Percentiles rank a stretch among this genome's conserved stretches.
Conservation (phyloP, 2,329 filamentous ascomycete genomes). For the Colletotrichum lini region DNA sequence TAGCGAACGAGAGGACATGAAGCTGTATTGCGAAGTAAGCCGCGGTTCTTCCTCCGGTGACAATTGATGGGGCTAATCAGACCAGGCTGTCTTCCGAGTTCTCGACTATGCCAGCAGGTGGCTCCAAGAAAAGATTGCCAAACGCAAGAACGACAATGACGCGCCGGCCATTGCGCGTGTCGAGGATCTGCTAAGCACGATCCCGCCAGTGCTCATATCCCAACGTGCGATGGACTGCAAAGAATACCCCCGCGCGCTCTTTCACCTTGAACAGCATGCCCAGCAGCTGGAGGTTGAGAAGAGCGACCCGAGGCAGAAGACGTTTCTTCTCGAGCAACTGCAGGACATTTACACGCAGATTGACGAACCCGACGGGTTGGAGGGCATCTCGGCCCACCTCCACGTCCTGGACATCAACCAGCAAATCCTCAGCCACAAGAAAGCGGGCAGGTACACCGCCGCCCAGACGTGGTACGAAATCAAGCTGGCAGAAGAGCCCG, state of each 20-base stretch:
- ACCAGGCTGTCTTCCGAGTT: conserved; percentile 86
- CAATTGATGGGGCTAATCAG: neutral
- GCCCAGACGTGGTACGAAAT: conserved; percentile 99
- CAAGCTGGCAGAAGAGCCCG: conserved; percentile 83
- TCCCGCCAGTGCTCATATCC: conserved; percentile 83
- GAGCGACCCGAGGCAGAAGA: conserved; percentile 65
- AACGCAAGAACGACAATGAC: conserved; percentile 52
- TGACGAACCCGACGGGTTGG: conserved; percentile 96
- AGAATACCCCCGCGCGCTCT: conserved; percentile 91
- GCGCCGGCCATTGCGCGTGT: conserved; percentile 66
- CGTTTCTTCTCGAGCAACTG: conserved; percentile 80
- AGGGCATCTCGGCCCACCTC: conserved; percentile 91
- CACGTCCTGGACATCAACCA: conserved; percentile 92
- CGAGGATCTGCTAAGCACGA: conserved; percentile 67
- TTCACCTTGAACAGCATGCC: conserved; percentile 95
- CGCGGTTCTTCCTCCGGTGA: neutral
- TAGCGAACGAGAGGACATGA: conserved; percentile 79
- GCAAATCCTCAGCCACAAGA: conserved; percentile 92
- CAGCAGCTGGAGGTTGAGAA: conserved; percentile 63
- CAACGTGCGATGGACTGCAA: conserved; percentile 92
- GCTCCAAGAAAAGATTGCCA: conserved; percentile 81
- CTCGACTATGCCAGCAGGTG: conserved; percentile 94
- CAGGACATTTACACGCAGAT: conserved; percentile 98
- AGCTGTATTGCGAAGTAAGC: conserved; percentile 87
- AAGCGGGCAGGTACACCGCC: conserved; percentile 92